Evolutionary conservation across 495 filamentous ascomycete genomes (phyloP).

Genomic region (Hypoxylon intermedium): DNA sequence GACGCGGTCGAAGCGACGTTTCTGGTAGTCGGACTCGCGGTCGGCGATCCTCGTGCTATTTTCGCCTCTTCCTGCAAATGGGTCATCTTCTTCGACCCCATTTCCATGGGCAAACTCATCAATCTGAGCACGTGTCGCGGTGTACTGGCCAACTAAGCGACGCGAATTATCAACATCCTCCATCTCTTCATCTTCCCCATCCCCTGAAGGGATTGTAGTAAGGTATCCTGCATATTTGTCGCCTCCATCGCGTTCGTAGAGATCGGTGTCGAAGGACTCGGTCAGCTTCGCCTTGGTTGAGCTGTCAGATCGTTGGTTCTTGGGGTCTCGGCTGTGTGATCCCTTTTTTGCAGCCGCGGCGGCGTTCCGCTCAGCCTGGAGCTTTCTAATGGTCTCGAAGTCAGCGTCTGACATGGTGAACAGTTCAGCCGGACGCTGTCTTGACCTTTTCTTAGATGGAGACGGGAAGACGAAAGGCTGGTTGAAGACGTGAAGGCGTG

Average conservation of each 20-base stretch:
- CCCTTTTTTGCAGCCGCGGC: conserved; percentile 81
- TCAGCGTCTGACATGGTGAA: conserved; percentile 71
- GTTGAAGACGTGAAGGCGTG: neutral
- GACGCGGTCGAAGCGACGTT: conserved; percentile 86
- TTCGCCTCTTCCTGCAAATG: conserved; percentile 79
- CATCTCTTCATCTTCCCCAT: conserved; percentile 87
- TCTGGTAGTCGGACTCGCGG: conserved; percentile 97
- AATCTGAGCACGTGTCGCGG: conserved; percentile 86
- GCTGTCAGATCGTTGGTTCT: conserved; percentile 85
- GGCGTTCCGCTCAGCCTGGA: conserved; percentile 93
- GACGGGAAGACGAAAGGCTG: conserved; percentile 16
- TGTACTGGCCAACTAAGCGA: conserved; percentile 94
- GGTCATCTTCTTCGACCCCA: conserved; percentile 91
- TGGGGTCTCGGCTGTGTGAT: conserved; percentile 84
- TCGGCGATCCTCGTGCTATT: conserved; percentile 88
- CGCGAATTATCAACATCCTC: conserved; percentile 74
- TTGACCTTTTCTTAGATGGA: conserved; percentile 44
- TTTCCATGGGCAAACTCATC: conserved; percentile 89
- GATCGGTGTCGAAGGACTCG: conserved; percentile 89
- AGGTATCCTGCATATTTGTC: conserved; percentile 94
- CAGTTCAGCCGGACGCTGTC: conserved; percentile 33
- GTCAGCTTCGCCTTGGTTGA: conserved; percentile 95
- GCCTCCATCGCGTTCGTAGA: conserved; percentile 82
- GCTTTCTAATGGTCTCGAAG: conserved; percentile 80
- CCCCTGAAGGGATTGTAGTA: conserved; percentile 81